phyloP scores from a whole-genome alignment of 2,329 filamentous ascomycete species.

The Scleromitrula shiraiana region DNA sequence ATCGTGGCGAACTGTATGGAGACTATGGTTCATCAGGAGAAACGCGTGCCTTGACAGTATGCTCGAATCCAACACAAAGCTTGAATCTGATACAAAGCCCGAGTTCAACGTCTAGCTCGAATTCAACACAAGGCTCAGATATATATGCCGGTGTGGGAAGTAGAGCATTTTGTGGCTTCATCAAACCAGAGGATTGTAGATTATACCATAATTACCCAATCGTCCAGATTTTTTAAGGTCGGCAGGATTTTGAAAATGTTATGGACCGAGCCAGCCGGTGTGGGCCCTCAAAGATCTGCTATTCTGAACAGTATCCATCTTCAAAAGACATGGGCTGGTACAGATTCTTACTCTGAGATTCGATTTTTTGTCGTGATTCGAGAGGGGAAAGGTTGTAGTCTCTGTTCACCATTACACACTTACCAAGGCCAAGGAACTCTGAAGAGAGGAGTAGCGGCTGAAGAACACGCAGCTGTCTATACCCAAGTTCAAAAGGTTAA shows the following conservation, averaged over 20 bases:
- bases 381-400: background rate
- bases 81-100: no score
- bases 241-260: background rate
- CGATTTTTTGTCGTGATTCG: background rate
- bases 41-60: no score
- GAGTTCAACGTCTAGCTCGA: no score
- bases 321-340: background rate
- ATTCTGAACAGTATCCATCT: background rate
- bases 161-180: no score
- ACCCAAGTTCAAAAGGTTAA: background rate
- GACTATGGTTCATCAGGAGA: no score
- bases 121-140: no score
- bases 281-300: no score
- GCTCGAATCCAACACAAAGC: no score
- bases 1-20: no score
- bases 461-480: background rate
- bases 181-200: no score
- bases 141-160: no score
- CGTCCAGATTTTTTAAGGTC: background rate
- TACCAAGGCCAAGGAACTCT: background rate
- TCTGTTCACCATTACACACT: background rate
- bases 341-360: background rate
- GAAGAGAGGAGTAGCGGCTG: background rate
- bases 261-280: background rate
- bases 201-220: no score